These are phyloP conservation scores for Malus domestica DNA, from an alignment of 306 rosid genomes.

Conservation along the genomic window DNA sequence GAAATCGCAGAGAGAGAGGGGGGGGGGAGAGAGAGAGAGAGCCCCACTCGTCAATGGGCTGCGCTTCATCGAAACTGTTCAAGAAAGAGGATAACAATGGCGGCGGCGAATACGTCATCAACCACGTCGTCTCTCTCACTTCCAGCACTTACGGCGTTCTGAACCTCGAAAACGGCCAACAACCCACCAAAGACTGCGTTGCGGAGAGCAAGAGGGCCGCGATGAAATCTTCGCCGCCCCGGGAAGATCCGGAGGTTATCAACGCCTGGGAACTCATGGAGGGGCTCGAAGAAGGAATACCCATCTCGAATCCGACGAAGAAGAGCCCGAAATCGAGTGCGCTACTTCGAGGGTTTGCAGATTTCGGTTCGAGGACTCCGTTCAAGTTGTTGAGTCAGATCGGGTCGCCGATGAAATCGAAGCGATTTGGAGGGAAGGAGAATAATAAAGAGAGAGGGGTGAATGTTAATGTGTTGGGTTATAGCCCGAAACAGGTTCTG, in stretches of 20 bases:
- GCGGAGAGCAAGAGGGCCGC: slow-evolving; percentile 13
- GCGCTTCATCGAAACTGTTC: slow-evolving; percentile 75
- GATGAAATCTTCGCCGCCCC: slow-evolving; percentile 21
- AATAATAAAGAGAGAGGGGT: slow-evolving; percentile 45
- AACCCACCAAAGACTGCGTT: slow-evolving; percentile 6
- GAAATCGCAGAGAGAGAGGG: neutral
- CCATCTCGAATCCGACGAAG: slow-evolving; percentile 41
- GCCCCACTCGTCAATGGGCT: slow-evolving; percentile 62
- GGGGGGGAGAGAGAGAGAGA: neutral
- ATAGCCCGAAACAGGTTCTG: slow-evolving; percentile 50
- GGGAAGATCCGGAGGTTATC: slow-evolving; percentile 52
- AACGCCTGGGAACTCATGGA: slow-evolving; percentile 98
- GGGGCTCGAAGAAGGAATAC: slow-evolving; percentile 73
- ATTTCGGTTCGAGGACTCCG: slow-evolving; percentile 52
- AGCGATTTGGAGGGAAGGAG: slow-evolving; percentile 57
- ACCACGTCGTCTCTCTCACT: slow-evolving; percentile 88
- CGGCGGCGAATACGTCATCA: slow-evolving; percentile 35
- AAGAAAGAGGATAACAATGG: slow-evolving; percentile 55
- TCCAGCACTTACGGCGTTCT: slow-evolving; percentile 80
- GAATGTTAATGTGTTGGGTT: slow-evolving; percentile 40
- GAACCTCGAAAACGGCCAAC: slow-evolving; percentile 39
- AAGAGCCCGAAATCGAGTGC: slow-evolving; percentile 57
- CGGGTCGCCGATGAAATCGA: slow-evolving; percentile 60
- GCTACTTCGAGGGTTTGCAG: slow-evolving; percentile 60
- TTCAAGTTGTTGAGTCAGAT: slow-evolving; percentile 63